A percentile compares a stretch with the other conserved stretches of the same genome.
phyloP scores from a whole-genome alignment of 768 basidiomycete species.

The Amanita muscaria region DNA sequence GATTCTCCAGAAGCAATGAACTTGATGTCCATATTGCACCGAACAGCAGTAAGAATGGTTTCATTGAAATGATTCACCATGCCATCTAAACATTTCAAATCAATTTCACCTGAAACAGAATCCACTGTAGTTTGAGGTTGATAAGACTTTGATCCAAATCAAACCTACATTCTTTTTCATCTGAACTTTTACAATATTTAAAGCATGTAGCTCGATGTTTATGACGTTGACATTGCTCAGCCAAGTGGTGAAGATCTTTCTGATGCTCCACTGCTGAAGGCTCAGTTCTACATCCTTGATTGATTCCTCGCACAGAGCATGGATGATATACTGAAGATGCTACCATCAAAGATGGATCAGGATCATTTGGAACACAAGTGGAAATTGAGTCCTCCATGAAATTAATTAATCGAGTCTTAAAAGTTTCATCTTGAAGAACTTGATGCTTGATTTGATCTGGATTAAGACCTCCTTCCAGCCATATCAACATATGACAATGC shows the following conservation, averaged over 20 bases:
- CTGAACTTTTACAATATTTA: too few relatives aligned
- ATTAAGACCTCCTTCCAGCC: slow-evolving; percentile 27
- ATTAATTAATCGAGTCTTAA: neutral
- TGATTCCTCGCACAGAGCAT: neutral
- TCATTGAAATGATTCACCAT: slow-evolving; percentile 36
- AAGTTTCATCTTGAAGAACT: slow-evolving; percentile 4
- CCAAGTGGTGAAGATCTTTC: slow-evolving; percentile 20
- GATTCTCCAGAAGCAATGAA: slow-evolving; percentile 31
- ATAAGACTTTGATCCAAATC: slow-evolving; percentile 19
- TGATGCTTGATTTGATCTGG: slow-evolving; percentile 18
- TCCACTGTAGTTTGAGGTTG: slow-evolving; percentile 17
- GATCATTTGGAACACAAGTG: slow-evolving; percentile 2
- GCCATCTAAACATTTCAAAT: slow-evolving; percentile 26
- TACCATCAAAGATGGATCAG: slow-evolving; percentile 11
- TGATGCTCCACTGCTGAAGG: too few relatives aligned
- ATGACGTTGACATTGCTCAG: slow-evolving; percentile 22
- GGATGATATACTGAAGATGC: slow-evolving; percentile 2
- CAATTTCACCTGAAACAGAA: slow-evolving; percentile 22
- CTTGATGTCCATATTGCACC: slow-evolving; percentile 42
- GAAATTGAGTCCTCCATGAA: slow-evolving; percentile 2
- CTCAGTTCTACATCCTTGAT: neutral
- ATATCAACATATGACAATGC: slow-evolving; percentile 34
- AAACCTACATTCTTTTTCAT: slow-evolving; percentile 24
- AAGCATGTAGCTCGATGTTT: too few relatives aligned
- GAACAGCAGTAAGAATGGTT: slow-evolving; percentile 25